Evolutionary conservation across 2,329 filamentous ascomycete species (phyloP).

Genomic region (Beauveria pseudobassiana): DNA sequence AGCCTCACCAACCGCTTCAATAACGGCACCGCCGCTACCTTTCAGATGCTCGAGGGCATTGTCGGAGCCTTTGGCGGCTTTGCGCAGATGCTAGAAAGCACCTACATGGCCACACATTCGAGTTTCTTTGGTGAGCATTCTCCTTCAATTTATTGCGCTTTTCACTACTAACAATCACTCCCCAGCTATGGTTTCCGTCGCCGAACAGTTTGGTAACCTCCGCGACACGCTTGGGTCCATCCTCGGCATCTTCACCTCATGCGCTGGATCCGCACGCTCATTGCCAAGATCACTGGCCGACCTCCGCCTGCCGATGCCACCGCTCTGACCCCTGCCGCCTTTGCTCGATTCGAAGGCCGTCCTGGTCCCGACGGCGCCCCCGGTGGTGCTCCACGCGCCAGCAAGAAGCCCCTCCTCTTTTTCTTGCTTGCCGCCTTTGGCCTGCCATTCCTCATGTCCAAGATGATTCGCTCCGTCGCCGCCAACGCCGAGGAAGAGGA

Average conservation of each 20-base stretch:
- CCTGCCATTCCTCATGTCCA: conserved; percentile 93
- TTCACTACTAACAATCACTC: conserved; percentile 8
- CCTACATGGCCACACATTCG: conserved; percentile 98
- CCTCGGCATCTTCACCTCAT: conserved; percentile 93
- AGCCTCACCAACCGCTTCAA: conserved; percentile 93
- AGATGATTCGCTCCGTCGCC: conserved; percentile 80
- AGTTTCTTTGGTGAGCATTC: conserved; percentile 84
- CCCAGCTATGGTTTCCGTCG: conserved; percentile 92
- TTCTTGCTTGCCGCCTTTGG: conserved; percentile 93
- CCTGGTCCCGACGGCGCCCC: conserved; percentile 54
- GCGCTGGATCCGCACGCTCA: conserved; percentile 84
- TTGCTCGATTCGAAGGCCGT: conserved; percentile 79
- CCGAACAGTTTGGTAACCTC: conserved; percentile 91
- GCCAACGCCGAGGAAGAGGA: conserved; percentile 80
- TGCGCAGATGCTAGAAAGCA: conserved; percentile 98
- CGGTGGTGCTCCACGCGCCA: conserved; percentile 60
- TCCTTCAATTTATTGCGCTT: not conserved
- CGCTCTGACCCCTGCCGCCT: conserved; percentile 81
- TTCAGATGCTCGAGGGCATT: conserved; percentile 96
- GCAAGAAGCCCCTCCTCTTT: conserved; percentile 92
- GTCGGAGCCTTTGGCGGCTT: conserved; percentile 96
- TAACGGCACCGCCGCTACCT: conserved; percentile 91
- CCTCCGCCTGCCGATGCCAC: conserved; percentile 82
- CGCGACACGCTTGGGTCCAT: conserved; percentile 90
- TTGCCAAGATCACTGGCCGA: conserved; percentile 88